Conservation (phyloP, 208 protist species). For the Acanthamoeba rhysodes region DNA sequence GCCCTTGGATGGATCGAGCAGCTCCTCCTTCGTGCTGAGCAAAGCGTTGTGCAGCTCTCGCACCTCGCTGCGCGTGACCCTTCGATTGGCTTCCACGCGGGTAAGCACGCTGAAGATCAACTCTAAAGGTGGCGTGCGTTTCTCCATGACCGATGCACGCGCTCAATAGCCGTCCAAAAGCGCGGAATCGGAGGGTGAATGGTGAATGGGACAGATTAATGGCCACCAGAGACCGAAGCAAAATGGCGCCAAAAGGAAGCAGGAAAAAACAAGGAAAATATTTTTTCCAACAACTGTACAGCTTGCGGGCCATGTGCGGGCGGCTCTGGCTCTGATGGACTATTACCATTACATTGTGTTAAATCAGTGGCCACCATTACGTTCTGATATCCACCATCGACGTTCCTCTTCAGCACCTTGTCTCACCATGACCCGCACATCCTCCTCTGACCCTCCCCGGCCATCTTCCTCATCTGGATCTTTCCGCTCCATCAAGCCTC, state of each 20-base stretch:
- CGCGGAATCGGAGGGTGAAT: not conserved
- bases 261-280: not conserved
- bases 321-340: not conserved
- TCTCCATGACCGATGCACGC: not conserved
- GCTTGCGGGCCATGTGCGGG: not conserved
- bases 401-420: conserved; percentile 6
- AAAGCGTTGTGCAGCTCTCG: not conserved
- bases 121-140: not conserved
- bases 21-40: not conserved
- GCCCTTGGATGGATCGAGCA: not conserved
- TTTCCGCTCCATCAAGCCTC: not conserved
- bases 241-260: conserved; percentile 7
- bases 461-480: not conserved
- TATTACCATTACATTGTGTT: conserved; percentile 8
- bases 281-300: not conserved
- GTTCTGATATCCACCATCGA: not conserved
- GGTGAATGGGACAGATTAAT: not conserved
- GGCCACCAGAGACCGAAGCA: not conserved
- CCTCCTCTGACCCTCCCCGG: not conserved
- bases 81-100: not conserved
- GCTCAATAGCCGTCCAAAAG: not conserved
- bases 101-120: not conserved
- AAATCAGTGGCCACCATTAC: not conserved
- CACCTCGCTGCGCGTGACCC: not conserved
- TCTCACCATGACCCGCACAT: not conserved